A percentile compares a stretch with the other conserved stretches of the same genome.
Evolutionary conservation across 2,329 filamentous ascomycete species (phyloP).

Genomic region (Trichothecium sympodiale): DNA sequence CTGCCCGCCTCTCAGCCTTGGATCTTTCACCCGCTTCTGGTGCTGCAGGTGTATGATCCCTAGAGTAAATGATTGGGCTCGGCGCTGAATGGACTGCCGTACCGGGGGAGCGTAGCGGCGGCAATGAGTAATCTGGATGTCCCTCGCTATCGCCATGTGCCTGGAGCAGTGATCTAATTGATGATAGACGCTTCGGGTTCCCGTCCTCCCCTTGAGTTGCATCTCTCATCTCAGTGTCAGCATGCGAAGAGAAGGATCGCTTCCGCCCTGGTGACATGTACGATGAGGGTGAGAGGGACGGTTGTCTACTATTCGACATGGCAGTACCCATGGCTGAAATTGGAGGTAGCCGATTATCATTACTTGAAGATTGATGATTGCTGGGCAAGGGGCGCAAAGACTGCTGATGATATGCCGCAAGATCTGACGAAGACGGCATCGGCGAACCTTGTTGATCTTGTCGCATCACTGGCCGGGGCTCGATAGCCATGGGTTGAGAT

Average conservation of each 20-base stretch:
- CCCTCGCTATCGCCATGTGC: conserved; percentile 19
- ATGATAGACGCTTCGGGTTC: conserved; percentile 53
- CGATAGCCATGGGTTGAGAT: conserved; percentile 32
- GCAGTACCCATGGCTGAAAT: conserved; percentile 33
- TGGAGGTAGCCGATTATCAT: conserved; percentile 50
- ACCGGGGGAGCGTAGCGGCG: conserved; percentile 31
- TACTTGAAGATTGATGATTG: conserved; percentile 29
- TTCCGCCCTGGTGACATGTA: conserved; percentile 52
- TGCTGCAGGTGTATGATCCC: conserved; percentile 14
- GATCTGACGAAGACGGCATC: conserved; percentile 28
- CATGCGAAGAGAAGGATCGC: conserved; percentile 50
- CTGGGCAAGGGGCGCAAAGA: conserved; percentile 23
- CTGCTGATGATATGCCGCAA: conserved; percentile 41
- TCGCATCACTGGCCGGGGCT: conserved; percentile 32
- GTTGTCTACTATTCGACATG: conserved; percentile 33
- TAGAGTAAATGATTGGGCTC: conserved; percentile 27
- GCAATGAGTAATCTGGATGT: conserved; percentile 26
- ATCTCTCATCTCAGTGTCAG: conserved; percentile 38
- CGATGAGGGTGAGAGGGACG: conserved; percentile 49
- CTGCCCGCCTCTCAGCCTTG: conserved; percentile 51
- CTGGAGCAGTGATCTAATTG: conserved; percentile 60
- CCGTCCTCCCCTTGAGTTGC: conserved; percentile 29
- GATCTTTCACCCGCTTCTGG: conserved; percentile 27
- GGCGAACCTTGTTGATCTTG: conserved; percentile 32
- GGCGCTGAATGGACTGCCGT: conserved; percentile 27